Evolutionary conservation across 305 asterid genomes (phyloP), one percentile per base, ranked within the genome.

Genomic region (Fraxinus ornus): DNA sequence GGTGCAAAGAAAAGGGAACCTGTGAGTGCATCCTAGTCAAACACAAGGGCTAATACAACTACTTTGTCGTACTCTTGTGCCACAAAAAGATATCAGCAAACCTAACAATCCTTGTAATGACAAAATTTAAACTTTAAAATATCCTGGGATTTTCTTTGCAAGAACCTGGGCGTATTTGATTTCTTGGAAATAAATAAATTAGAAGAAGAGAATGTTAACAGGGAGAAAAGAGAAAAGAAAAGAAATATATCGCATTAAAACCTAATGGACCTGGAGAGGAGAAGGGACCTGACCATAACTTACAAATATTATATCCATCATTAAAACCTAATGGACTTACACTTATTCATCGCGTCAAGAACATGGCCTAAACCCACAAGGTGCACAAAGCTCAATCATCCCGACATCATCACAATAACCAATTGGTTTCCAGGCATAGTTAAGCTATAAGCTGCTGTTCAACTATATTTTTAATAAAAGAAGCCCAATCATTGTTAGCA

Each of bases 1-100:
- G 80, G 57, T 15, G 17, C 8, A 30, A 87, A 55, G 79, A 84
- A 13, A 79, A 80, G 10, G 2, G 87, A 82, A 44, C 37, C 74
- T 19, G 30, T 55, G 21, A n/a, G 47, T 39, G 47, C 47, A 39
- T 39, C 47, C 9, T 39, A 39, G 49, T 47, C 57, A 47, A 47
- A n/a, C 64, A 52, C 64, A n/a, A 1, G 22, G 24, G 22, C 2
- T 52, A 52, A 17, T n/a, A 52, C 22, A 52, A n/a, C 64, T 17
- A 47, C 64, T 5, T 17, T 15, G 22, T 52, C 6, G 64, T 17
- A 5, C 64, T 52, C 22, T 52, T 4, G 64, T 52, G 64, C 9
- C 64, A 52, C 64, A 52, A 52, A 52, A 52, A 17, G 64, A 52
- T 52, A 17, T 17, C 24, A 52, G 64, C 24, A 52, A 19, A 52